Base-by-base conservation (phyloP, 305 asterid species). In the Fraxinus greggii region DNA sequence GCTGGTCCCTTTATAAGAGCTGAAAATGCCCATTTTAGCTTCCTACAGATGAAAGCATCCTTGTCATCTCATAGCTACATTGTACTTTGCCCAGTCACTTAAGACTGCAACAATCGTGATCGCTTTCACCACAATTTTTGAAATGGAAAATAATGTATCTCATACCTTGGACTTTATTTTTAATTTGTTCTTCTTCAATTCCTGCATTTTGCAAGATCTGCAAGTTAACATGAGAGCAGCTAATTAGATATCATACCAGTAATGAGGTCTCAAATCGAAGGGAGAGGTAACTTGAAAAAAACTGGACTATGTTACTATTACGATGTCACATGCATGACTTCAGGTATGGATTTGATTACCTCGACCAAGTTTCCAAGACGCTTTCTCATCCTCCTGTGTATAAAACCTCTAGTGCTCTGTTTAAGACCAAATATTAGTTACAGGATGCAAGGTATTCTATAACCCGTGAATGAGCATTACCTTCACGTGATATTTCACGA, bases 401-500 rank as follows among this genome's bases (percentile, higher is more conserved):
- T 89, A 84, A 91, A 95, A 29, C 97, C 90, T 89, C 94, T 84
- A 7, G 92, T 92, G 81, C 92, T 90, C 97, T 95, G 95, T 83
- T 84, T 85, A 29, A 83, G 54, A 82, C 80, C 81, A 59, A 24
- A 26, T 82, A 82, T 81, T 83, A 75, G 81, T 77, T 42, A 75
- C 75, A 76, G 77, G 65, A 69, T 40, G 23, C 36, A 32, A 56
- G 15, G 10, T 75, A 78, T 36, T 31, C 48, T 17, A 51, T 61
- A 77, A 75, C 54, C 21, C 77, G 76, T 54, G 24, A 81, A 74
- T 24, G 51, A 70, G 72, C 65, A 45, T 88, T 91, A 94, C 98
- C 98, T 93, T 95, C 75, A 95, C 97, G 78, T 94, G 97, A 80
- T 85, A 87, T 82, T 93, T 94, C 36, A 95, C 97, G 82, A 93